phyloP scores from a whole-genome alignment of 106 monocot genomes.

The Narthecium ossifragum region DNA sequence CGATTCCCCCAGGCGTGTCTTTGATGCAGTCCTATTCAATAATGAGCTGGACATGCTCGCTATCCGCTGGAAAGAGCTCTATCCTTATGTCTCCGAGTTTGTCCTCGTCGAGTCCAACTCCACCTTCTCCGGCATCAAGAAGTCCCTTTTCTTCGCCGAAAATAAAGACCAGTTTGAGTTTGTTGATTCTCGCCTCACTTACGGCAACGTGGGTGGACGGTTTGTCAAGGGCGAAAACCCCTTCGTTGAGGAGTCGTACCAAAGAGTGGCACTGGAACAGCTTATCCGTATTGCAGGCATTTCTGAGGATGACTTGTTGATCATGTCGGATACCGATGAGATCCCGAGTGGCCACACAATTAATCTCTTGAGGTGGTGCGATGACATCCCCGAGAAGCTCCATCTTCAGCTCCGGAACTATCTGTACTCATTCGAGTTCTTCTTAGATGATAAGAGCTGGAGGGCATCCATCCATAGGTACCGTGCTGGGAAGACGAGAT shows the following conservation, averaged over 20 bases:
- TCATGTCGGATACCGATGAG: constrained; percentile 93
- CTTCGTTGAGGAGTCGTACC: constrained; percentile 74
- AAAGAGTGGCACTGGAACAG: constrained; percentile 68
- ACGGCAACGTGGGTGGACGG: constrained; percentile 68
- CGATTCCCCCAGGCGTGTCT: constrained; percentile 71
- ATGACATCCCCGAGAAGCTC: constrained; percentile 64
- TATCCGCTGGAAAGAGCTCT: constrained; percentile 81
- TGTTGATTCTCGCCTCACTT: constrained; percentile 60
- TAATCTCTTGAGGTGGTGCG: constrained; percentile 79
- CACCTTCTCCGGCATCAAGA: constrained; percentile 67
- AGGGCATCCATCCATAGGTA: constrained; percentile 79
- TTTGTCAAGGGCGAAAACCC: constrained; percentile 83
- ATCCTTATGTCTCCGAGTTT: constrained; percentile 79
- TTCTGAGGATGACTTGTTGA: constrained; percentile 63
- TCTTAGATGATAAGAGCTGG: constrained; percentile 79
- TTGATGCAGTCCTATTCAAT: constrained; percentile 93
- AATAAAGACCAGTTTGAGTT: constrained; percentile 45
- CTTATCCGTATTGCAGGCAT: constrained; percentile 60
- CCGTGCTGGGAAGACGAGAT: constrained; percentile 55
- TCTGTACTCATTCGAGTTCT: constrained; percentile 82
- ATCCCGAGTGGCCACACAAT: constrained; percentile 91
- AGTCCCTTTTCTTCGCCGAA: constrained; percentile 62
- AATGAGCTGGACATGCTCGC: constrained; percentile 85
- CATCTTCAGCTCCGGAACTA: constrained; percentile 82
- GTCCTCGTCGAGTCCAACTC: constrained; percentile 91